Evolutionary conservation across 2,329 filamentous ascomycete genomes (phyloP), one percentile per base, ranked within the genome.

Genomic region (Nemania sp.): DNA sequence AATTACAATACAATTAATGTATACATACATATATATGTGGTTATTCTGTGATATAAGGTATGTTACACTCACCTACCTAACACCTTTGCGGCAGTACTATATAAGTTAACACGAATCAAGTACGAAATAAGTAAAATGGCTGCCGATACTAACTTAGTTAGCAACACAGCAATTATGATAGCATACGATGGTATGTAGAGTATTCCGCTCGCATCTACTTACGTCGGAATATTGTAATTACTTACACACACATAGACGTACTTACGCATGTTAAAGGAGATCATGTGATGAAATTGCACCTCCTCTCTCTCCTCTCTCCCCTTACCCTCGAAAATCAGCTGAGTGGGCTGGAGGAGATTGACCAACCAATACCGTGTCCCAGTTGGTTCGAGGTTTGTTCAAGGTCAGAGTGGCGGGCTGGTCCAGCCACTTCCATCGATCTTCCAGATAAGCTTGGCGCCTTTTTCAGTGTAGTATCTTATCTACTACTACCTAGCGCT

Each of bases 381-480:
- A 53, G 64, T 62, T 51, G 55, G 67, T 58, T 69, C 68, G 66
- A 70, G 69, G 70, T 72, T 68, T 67, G 62, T 67, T 64, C 59
- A 69, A 20, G 20, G 20, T 24, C 22, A 51, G 32, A 35, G 32
- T 35, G 32, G 32, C 32, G 32, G 32, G 24, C 58, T 35, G 67
- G 20, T 22, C 47, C 47, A 51, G 47, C 47, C 47, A 51, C 47
- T 27, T n/a, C 47, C 15, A 27, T 51, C 10, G 22, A 51, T 51
- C 65, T 69, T 63, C 68, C n/a, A 26, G 49, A 52, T 61, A 43
- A 52, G 47, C 58, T 41, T 8, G 13, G 29, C 20, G 6, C 41
- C 11, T n/a, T 20, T 43, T n/a, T 57, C 15, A 45, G 38, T 24
- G 35, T n/a, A 45, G 22, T 7, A 7, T 35, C 7, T 35, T 35